These are phyloP conservation scores for Globisporangium cederbergense DNA, from an alignment of 352 stramenopile genomes.

Conservation along the genomic window DNA sequence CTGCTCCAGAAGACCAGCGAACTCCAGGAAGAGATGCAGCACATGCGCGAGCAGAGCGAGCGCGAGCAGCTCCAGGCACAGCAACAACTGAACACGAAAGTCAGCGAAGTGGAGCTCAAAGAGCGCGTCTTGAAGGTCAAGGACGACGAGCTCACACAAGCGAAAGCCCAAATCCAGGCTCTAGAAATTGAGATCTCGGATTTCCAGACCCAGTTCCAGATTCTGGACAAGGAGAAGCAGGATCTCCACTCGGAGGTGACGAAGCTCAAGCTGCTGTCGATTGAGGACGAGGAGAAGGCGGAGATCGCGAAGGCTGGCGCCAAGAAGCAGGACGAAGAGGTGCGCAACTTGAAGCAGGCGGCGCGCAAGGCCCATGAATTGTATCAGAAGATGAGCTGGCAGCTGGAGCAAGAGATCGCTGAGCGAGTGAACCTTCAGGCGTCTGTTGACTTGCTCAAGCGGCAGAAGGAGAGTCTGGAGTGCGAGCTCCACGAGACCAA, in stretches of 20 bases:
- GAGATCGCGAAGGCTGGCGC: conserved; percentile 34
- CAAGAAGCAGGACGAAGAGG: conserved; percentile 50
- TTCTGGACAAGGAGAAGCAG: conserved; percentile 34
- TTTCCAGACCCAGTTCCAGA: conserved; percentile 17
- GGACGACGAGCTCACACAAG: conserved; percentile 27
- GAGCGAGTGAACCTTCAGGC: conserved; percentile 44
- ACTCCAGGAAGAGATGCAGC: conserved; percentile 40
- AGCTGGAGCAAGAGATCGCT: conserved; percentile 51
- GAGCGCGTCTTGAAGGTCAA: conserved; percentile 20
- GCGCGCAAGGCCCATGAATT: conserved; percentile 57
- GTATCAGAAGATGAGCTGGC: conserved; percentile 49
- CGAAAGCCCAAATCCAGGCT: conserved; percentile 22
- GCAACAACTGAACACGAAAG: background rate
- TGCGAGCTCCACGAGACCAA: conserved; percentile 37
- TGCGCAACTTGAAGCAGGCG: conserved; percentile 50
- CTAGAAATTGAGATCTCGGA: conserved; percentile 25
- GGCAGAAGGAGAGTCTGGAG: conserved; percentile 38
- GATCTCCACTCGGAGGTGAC: conserved; percentile 31
- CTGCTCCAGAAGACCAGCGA: conserved; percentile 29
- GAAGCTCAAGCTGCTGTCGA: conserved; percentile 26
- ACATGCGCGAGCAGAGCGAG: conserved; percentile 3
- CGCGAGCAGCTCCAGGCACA: background rate
- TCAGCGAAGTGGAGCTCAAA: conserved; percentile 24
- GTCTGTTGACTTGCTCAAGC: conserved; percentile 33
- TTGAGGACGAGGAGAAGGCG: conserved; percentile 53